Base-by-base conservation (phyloP, 352 stramenopile species). In the Pythium periplocum region DNA sequence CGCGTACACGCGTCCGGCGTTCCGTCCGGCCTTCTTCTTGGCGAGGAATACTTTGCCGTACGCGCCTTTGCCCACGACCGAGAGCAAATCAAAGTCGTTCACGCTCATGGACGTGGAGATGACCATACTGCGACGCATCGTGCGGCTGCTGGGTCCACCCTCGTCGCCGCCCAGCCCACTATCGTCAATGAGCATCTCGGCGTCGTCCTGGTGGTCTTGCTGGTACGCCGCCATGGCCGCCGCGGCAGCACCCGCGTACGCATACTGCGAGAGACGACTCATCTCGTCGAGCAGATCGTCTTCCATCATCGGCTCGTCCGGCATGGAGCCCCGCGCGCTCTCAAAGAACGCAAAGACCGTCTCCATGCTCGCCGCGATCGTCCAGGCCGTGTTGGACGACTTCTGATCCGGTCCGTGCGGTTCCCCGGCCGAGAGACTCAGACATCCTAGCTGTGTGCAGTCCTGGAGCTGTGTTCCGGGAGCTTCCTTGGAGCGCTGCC, bases 21-120 rank as follows among this genome's bases (percentile, higher is more conserved):
- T 88, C 43, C 75, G 73, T 0, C 75, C 81, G 17, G 67, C 56
- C 37, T 92, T 91, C 51, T 92, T 93, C 52, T 87, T 88, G 4
- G 78, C 84, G 2, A 96, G 48, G 51, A 94, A 89, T 17, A 96
- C 86, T 40, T 96, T 96, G 35, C 82, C 81, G 53, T 90, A 94
- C 46, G 80, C 86, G 37, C 86, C 86, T 65, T 96, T 93, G 41
- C 86, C 86, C 17, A 96, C 75, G 26, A 96, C 83, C 40, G 71
- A 83, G 2, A 94, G 61, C 61, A 94, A 52, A 48, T 95, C 83
- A 61, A 95, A 95, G 69, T 95, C 85, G 50, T 85, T 91, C 32
- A 93, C 84, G 54, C 69, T 85, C 76, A 93, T 88, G 30, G 69
- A 78, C 49, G 69, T 86, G 5, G 83, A 91, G 52, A 93, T 90